A percentile compares a stretch with the other conserved stretches of the same genome.
phyloP scores from a whole-genome alignment of 2,329 filamentous ascomycete species.

The Pezicula rhizophila region DNA sequence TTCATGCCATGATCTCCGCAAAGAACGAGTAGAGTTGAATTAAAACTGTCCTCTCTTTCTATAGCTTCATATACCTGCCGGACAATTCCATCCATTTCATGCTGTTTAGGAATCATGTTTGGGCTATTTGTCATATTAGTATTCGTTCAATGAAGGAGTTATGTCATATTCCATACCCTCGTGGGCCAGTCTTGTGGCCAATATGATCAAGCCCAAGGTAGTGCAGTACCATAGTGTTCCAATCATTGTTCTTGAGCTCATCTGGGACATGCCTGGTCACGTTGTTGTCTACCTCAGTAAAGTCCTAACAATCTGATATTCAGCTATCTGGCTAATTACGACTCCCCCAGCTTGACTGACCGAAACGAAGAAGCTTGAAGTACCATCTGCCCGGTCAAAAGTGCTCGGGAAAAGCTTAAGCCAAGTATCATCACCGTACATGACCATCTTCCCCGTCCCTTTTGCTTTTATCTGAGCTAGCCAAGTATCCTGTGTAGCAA shows the following conservation, averaged over 20 bases:
- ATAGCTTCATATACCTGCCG: conserved; percentile 71
- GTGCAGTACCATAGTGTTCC: conserved; percentile 90
- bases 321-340: conserved; percentile 21
- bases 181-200: conserved; percentile 89
- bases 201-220: conserved; percentile 96
- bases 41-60: conserved; percentile 61
- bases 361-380: conserved; percentile 96
- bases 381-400: conserved; percentile 84
- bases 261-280: conserved; percentile 82
- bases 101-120: conserved; percentile 89
- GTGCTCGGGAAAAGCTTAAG: conserved; percentile 88
- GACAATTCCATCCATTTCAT: conserved; percentile 86
- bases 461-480: conserved; percentile 83
- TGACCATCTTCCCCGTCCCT: conserved; percentile 67
- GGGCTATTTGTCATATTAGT: conserved; percentile 44
- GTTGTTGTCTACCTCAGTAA: conserved; percentile 95
- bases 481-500: conserved; percentile 91
- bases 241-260: conserved; percentile 73
- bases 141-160: neutral
- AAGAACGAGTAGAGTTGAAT: conserved; percentile 75
- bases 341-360: conserved; percentile 46
- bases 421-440: conserved; percentile 99
- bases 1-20: conserved; percentile 99
- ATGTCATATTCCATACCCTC: conserved; percentile 46
- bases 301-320: conserved; percentile 58